A percentile compares a stretch with the other conserved stretches of the same genome.
Conservation (phyloP, 345 rosid species). For the Xanthoceras sorbifolium region DNA sequence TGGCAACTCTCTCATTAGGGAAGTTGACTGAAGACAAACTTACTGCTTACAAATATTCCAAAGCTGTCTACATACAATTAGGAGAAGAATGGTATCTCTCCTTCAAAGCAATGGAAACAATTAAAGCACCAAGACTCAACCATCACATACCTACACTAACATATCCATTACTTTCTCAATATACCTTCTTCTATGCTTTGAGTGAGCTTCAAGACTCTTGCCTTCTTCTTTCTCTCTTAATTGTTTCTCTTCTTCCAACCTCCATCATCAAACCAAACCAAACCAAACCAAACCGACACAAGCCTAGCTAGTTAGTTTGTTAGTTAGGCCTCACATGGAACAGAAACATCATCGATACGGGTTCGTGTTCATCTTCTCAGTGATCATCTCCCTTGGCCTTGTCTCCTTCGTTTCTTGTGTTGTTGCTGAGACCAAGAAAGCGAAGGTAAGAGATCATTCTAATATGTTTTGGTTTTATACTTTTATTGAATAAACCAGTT, state of each 20-base stretch:
- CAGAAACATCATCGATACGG: conserved; percentile 19
- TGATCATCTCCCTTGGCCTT: conserved; percentile 45
- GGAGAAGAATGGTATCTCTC: conserved; percentile 28
- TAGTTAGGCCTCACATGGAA: conserved; percentile 30
- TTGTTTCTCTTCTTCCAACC: neutral
- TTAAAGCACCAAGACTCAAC: conserved; percentile 27
- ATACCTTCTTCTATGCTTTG: conserved; percentile 25
- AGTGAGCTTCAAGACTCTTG: conserved; percentile 31
- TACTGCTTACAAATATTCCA: neutral
- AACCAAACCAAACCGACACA: neutral
- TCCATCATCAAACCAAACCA: neutral
- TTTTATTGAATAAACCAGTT: neutral
- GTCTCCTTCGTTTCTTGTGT: conserved; percentile 57
- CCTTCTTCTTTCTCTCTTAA: neutral
- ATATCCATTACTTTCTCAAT: neutral
- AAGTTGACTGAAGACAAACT: neutral
- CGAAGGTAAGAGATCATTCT: conserved; percentile 46
- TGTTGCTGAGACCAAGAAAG: conserved; percentile 60
- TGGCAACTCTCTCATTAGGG: neutral
- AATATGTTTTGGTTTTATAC: neutral
- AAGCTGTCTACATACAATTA: neutral
- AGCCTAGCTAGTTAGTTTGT: neutral
- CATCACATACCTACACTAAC: neutral
- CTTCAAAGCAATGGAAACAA: conserved; percentile 37
- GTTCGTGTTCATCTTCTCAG: conserved; percentile 19